A percentile compares a stretch with the other conserved stretches of the same genome.
Evolutionary conservation across 257 asterid genomes (phyloP).

Genomic region (Nicotiana otophora): DNA sequence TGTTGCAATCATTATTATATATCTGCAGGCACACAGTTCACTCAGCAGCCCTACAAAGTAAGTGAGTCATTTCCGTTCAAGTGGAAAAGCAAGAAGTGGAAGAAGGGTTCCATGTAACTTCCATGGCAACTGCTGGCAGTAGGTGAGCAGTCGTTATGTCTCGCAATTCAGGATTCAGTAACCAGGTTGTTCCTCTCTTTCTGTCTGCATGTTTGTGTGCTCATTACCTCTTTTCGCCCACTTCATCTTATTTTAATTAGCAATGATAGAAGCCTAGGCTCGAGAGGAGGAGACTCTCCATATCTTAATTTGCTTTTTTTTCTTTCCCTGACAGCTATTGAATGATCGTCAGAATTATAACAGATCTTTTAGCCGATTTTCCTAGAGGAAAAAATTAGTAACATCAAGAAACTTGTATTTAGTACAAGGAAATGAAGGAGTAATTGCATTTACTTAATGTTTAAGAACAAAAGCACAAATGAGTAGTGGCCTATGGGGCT

Average conservation of each 20-base stretch:
- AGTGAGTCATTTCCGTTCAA: slow-evolving; percentile 47
- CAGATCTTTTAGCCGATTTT: neutral
- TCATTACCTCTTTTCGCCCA: neutral
- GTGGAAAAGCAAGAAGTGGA: slow-evolving; percentile 51
- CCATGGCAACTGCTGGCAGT: slow-evolving; percentile 52
- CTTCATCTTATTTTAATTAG: neutral
- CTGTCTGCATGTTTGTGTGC: neutral
- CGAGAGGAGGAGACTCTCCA: neutral
- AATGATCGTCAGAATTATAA: neutral
- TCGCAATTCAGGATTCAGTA: slow-evolving; percentile 35
- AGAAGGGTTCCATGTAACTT: slow-evolving; percentile 44
- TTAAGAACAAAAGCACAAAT: neutral
- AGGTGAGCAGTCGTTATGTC: slow-evolving; percentile 50
- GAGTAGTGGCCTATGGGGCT: neutral
- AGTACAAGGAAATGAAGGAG: neutral
- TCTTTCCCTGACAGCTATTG: neutral
- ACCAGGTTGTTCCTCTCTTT: slow-evolving; percentile 26
- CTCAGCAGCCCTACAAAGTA: slow-evolving; percentile 43
- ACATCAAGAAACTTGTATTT: neutral
- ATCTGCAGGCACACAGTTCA: slow-evolving; percentile 33
- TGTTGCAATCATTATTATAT: neutral
- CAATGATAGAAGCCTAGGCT: neutral
- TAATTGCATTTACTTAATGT: neutral
- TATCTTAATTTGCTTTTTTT: neutral
- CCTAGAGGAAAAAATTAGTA: neutral